Conservation (phyloP, 352 stramenopile species). For the Phytopythium cucurbitacearum region DNA sequence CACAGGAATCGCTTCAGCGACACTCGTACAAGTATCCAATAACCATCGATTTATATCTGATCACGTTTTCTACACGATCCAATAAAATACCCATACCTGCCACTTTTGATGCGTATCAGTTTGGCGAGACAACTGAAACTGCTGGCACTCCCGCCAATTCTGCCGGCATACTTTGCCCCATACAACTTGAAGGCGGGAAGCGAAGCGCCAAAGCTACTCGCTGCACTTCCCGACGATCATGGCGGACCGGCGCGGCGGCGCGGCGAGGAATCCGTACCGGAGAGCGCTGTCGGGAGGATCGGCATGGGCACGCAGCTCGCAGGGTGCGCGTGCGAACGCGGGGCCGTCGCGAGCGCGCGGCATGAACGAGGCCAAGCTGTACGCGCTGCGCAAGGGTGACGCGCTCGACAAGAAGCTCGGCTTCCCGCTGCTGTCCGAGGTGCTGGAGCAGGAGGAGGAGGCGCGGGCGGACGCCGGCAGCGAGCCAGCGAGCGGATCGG, state of each 20-base stretch:
- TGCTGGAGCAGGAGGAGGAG: conserved; percentile 53
- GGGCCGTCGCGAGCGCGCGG: conserved; percentile 22
- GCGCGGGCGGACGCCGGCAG: conserved; percentile 13
- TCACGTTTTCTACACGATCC: too few species aligned
- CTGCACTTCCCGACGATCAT: neutral
- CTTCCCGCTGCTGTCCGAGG: conserved; percentile 50
- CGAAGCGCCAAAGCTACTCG: too few species aligned
- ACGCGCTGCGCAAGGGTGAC: conserved; percentile 53
- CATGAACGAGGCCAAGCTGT: conserved; percentile 62
- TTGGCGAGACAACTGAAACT: too few species aligned
- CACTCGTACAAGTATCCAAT: too few species aligned
- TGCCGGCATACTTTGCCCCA: too few species aligned
- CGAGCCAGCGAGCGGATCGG: conserved; percentile 2
- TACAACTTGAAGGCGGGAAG: too few species aligned
- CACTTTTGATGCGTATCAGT: too few species aligned
- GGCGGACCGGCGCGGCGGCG: conserved; percentile 10
- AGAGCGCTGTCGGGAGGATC: conserved; percentile 56
- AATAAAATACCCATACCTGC: too few species aligned
- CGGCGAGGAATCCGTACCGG: conserved; percentile 25
- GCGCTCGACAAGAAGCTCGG: conserved; percentile 68
- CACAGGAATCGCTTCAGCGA: too few species aligned
- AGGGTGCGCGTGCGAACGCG: conserved; percentile 67
- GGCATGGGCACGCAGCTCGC: conserved; percentile 64
- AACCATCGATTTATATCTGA: too few species aligned
- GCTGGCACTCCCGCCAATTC: too few species aligned